Conservation (phyloP, 768 basidiomycete species). For the Boletus reticulatus region DNA sequence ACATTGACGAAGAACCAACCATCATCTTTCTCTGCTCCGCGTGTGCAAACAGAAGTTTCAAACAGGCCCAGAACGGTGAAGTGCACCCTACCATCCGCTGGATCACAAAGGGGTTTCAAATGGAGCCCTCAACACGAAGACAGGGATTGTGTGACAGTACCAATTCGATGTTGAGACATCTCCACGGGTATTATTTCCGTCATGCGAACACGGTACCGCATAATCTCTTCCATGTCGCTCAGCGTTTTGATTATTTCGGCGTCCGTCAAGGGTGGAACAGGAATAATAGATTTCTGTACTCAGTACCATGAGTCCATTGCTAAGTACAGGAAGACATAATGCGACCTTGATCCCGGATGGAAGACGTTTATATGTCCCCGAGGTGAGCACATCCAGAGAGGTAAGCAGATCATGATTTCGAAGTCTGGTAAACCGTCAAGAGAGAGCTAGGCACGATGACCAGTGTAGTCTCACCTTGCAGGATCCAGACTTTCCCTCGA, state of each 20-base stretch:
- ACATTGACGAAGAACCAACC: conserved; percentile 87
- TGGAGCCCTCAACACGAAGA: conserved; percentile 8
- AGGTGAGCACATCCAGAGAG: conserved; percentile 84
- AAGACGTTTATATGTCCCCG: conserved; percentile 81
- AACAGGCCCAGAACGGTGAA: conserved; percentile 76
- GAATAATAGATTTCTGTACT: conserved; percentile 65
- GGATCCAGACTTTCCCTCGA: conserved; percentile 70
- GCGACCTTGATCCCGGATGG: conserved; percentile 77
- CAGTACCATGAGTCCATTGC: conserved; percentile 20
- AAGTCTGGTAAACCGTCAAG: conserved; percentile 45
- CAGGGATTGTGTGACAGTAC: conserved; percentile 36
- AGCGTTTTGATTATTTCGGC: conserved; percentile 63
- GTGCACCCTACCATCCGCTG: conserved; percentile 75
- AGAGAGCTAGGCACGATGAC: not conserved
- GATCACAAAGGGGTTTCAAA: conserved; percentile 20
- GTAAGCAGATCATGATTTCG: conserved; percentile 94
- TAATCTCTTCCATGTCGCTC: conserved; percentile 68
- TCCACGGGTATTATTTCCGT: conserved; percentile 79
- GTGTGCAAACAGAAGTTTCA: conserved; percentile 69
- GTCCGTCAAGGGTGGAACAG: conserved; percentile 65
- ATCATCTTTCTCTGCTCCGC: conserved; percentile 64
- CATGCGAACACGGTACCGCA: conserved; percentile 77
- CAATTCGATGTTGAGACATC: conserved; percentile 69
- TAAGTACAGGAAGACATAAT: conserved; percentile 13
- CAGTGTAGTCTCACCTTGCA: conserved; percentile 55